phyloP scores from a whole-genome alignment of 192 early-diverging fungal genomes.

The Haplosporangium gracile region DNA sequence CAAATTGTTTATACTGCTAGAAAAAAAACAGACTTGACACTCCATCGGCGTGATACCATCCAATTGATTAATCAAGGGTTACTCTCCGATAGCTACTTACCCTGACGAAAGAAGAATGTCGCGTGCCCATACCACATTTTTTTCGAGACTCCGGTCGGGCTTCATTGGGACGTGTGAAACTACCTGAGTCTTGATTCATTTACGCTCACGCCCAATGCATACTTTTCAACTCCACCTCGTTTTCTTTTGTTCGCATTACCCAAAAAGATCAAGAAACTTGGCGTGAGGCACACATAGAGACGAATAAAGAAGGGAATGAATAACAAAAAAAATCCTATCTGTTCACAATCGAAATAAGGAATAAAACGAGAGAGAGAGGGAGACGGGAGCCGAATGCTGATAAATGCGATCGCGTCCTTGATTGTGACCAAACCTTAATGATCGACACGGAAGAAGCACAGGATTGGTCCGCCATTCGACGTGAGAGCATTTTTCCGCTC shows the following conservation, averaged over 20 bases:
- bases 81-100: not conserved
- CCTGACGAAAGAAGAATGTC: not conserved
- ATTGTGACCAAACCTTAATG: conserved; percentile 54
- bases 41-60: not conserved
- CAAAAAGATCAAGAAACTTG: not conserved
- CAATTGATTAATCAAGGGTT: not conserved
- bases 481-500: not conserved
- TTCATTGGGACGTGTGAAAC: not conserved
- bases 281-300: no score
- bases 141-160: not conserved
- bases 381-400: not conserved
- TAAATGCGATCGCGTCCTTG: conserved; percentile 37
- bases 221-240: not conserved
- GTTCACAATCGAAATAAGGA: not conserved
- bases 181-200: not conserved
- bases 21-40: not conserved
- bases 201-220: not conserved
- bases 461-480: not conserved
- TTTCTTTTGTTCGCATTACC: not conserved
- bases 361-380: not conserved
- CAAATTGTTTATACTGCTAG: not conserved
- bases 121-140: not conserved
- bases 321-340: not conserved
- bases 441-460: not conserved
- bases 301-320: not conserved